phyloP scores from a whole-genome alignment of 768 basidiomycete species.

The Pleurotus sapidus region DNA sequence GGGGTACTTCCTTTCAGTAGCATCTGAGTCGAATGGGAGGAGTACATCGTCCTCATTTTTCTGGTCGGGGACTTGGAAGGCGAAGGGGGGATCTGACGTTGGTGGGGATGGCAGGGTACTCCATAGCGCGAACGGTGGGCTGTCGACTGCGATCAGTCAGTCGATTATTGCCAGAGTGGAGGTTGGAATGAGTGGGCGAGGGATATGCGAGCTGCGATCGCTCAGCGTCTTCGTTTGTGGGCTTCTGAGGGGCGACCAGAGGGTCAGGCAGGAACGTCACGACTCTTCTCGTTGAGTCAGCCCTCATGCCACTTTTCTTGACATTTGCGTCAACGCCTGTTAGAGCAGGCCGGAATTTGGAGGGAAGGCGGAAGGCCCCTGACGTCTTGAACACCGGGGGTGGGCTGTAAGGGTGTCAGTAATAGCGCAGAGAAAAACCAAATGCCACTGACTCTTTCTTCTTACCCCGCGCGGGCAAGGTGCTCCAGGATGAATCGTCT shows the following conservation, averaged over 20 bases:
- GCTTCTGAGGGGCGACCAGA: background rate
- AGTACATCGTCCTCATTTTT: background rate
- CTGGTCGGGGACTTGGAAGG: background rate
- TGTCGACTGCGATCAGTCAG: background rate
- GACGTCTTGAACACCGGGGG: slow-evolving; percentile 4
- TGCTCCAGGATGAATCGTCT: slow-evolving; percentile 4
- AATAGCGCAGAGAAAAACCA: background rate
- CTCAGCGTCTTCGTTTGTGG: background rate
- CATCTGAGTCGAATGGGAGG: background rate
- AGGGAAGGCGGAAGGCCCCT: slow-evolving; percentile 7
- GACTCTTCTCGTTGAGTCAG: slow-evolving; percentile 2
- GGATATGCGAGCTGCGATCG: background rate
- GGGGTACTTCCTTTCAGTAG: slow-evolving; percentile 5
- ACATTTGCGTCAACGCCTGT: background rate
- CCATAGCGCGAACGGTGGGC: background rate
- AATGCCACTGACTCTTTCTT: background rate
- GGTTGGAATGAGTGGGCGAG: background rate
- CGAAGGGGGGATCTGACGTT: background rate
- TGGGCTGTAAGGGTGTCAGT: background rate
- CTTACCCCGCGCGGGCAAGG: background rate
- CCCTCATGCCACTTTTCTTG: background rate
- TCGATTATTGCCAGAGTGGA: background rate
- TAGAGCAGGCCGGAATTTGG: slow-evolving; percentile 1
- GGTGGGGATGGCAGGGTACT: slow-evolving; percentile 2
- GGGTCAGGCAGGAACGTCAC: slow-evolving; percentile 10